Conservation (phyloP, 1,284 basidiomycete genomes). For the Ustilago tritici region DNA sequence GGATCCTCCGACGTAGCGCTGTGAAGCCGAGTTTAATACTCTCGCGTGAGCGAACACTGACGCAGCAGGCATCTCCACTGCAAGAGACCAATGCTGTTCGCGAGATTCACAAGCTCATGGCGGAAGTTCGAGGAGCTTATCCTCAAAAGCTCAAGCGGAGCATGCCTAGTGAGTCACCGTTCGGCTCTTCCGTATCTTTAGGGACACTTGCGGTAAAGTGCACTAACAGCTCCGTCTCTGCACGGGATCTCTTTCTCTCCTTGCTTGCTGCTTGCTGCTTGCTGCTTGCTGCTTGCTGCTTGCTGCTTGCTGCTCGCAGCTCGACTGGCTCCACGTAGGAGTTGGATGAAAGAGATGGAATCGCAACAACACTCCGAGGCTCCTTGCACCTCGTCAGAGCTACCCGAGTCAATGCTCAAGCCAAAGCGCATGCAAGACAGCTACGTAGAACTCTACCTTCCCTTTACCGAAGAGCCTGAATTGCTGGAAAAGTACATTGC, state of each 20-base stretch:
- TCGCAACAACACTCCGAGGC: conserved; percentile 14
- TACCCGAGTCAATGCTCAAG: conserved; percentile 40
- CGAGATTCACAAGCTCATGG: conserved; percentile 50
- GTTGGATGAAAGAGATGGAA: conserved; percentile 54
- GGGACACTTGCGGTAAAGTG: neutral
- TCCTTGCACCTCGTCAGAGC: conserved; percentile 12
- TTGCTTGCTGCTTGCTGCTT: conserved; percentile 8
- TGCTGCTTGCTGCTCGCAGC: conserved; percentile 14
- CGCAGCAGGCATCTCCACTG: conserved; percentile 42
- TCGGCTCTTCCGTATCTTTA: neutral
- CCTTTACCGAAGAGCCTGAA: conserved; percentile 62
- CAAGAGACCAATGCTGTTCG: conserved; percentile 56
- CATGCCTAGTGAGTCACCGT: conserved; percentile 40
- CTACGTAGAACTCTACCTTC: conserved; percentile 68
- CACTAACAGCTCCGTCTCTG: neutral
- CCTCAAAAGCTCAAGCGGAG: conserved; percentile 50
- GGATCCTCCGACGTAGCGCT: conserved; percentile 10
- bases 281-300: conserved; percentile 17
- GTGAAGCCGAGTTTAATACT: neutral
- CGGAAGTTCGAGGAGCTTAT: conserved; percentile 41
- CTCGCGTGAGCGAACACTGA: conserved; percentile 10
- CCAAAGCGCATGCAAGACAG: conserved; percentile 67
- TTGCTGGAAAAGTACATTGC: conserved; percentile 70
- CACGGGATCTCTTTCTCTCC: neutral
- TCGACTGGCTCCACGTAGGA: conserved; percentile 46